A percentile compares a stretch with the other conserved stretches of the same genome.
phyloP scores from a whole-genome alignment of 2,329 filamentous ascomycete species.

The Scedosporium minutisporum region DNA sequence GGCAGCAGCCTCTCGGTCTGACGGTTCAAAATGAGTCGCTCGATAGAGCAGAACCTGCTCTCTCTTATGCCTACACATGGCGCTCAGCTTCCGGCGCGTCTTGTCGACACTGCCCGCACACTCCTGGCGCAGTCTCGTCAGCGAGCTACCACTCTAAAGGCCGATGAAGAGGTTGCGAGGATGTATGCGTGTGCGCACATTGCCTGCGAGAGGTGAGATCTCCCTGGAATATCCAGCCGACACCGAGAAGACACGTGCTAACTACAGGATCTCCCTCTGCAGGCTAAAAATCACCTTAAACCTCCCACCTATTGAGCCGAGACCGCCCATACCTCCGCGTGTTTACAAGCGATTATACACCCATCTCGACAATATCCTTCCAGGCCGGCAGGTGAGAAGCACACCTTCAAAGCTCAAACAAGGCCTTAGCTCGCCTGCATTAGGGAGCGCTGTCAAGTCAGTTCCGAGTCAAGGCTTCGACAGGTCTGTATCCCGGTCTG shows the following conservation, averaged over 20 bases:
- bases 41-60: slow-evolving; percentile 63
- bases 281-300: slow-evolving; percentile 69
- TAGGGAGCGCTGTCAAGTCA: background rate
- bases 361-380: slow-evolving; percentile 67
- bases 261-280: background rate
- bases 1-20: background rate
- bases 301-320: slow-evolving; percentile 65
- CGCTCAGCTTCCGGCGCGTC: slow-evolving; percentile 54
- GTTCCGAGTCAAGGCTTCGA: background rate
- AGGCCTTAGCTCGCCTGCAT: slow-evolving; percentile 13
- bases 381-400: slow-evolving; percentile 22
- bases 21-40: slow-evolving; percentile 54
- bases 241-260: background rate
- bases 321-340: slow-evolving; percentile 67
- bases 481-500: slow-evolving; percentile 27
- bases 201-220: slow-evolving; percentile 67
- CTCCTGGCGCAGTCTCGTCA: slow-evolving; percentile 73
- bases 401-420: slow-evolving; percentile 22
- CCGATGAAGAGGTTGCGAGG: slow-evolving; percentile 80
- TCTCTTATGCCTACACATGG: slow-evolving; percentile 66
- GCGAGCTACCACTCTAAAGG: slow-evolving; percentile 66
- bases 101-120: slow-evolving; percentile 61
- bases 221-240: background rate
- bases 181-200: slow-evolving; percentile 79
- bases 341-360: slow-evolving; percentile 77